A percentile compares a stretch with the other conserved stretches of the same genome.
Conservation (phyloP, 345 rosid genomes). For the Euclidium syriacum region DNA sequence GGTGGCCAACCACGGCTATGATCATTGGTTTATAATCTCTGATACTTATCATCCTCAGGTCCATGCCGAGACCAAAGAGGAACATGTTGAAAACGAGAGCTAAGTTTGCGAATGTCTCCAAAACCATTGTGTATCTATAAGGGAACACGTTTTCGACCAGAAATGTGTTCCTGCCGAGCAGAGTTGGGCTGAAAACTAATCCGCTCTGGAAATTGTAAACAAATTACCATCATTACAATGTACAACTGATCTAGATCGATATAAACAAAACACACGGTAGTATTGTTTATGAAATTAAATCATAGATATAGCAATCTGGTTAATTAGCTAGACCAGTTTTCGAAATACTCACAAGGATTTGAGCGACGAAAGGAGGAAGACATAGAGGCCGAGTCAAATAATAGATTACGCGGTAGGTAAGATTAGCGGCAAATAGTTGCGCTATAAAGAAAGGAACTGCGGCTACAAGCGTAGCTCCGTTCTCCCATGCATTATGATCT, state of each 20-base stretch:
- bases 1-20: slow-evolving; percentile 37
- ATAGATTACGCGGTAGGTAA: slow-evolving; percentile 1
- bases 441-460: slow-evolving; percentile 14
- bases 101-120: slow-evolving; percentile 50
- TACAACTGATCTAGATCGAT: too few species aligned
- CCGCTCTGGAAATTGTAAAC: slow-evolving; percentile 59
- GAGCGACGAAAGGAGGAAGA: slow-evolving; percentile 35
- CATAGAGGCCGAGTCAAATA: slow-evolving; percentile 10
- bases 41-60: slow-evolving; percentile 34
- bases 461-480: not conserved
- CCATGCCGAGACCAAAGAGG: slow-evolving; percentile 60
- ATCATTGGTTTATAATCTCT: slow-evolving; percentile 24
- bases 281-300: too few species aligned
- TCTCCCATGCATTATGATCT: not conserved
- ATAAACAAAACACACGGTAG: too few species aligned
- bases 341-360: slow-evolving; percentile 30
- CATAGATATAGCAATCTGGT: too few species aligned
- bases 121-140: slow-evolving; percentile 18
- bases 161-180: not conserved
- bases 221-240: too few species aligned
- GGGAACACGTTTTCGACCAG: slow-evolving; percentile 17
- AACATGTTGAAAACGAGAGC: slow-evolving; percentile 49
- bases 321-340: too few species aligned
- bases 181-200: slow-evolving; percentile 38
- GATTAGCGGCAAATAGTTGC: slow-evolving; percentile 21